phyloP scores from a whole-genome alignment of 192 early-diverging fungal genomes.

The Mortierella claussenii region DNA sequence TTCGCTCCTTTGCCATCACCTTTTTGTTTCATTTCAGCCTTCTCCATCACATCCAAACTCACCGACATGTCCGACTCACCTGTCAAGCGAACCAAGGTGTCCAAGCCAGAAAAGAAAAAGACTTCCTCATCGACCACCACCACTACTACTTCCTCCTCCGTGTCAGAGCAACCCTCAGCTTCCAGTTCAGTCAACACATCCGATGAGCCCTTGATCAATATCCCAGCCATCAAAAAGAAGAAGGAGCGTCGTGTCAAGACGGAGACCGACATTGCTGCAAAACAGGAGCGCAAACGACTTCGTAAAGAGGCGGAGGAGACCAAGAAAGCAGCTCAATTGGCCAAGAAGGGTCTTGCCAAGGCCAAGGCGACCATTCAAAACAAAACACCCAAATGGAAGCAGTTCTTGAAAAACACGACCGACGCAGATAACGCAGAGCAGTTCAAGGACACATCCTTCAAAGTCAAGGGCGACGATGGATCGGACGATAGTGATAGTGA shows the following conservation, averaged over 20 bases:
- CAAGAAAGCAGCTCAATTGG: constrained; percentile 16
- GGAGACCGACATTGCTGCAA: constrained; percentile 40
- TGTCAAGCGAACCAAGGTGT: constrained; percentile 19
- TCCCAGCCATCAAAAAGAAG: constrained; percentile 47
- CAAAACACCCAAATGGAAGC: constrained; percentile 51
- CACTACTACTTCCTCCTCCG: not conserved
- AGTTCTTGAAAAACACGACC: constrained; percentile 43
- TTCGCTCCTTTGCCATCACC: too few species aligned
- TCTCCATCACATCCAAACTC: constrained; percentile 1
- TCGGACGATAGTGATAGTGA: constrained; percentile 31
- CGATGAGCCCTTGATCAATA: constrained; percentile 40
- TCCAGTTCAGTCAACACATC: not conserved
- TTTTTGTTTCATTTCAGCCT: too few species aligned
- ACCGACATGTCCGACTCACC: constrained; percentile 28
- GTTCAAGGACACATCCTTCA: constrained; percentile 43
- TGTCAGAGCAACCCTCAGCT: not conserved
- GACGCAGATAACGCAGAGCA: constrained; percentile 49
- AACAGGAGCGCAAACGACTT: constrained; percentile 46
- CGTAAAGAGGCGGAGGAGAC: constrained; percentile 33
- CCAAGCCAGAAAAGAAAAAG: constrained; percentile 45
- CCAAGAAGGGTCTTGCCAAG: constrained; percentile 15
- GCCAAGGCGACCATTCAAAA: constrained; percentile 14
- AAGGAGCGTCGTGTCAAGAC: constrained; percentile 52
- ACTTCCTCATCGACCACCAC: not conserved
- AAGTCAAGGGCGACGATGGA: constrained; percentile 48